Percentiles rank a stretch among this genome's conserved stretches.
These are phyloP conservation scores for Neurospora sp. DNA, from an alignment of 495 filamentous ascomycete genomes.

Conservation along the genomic window DNA sequence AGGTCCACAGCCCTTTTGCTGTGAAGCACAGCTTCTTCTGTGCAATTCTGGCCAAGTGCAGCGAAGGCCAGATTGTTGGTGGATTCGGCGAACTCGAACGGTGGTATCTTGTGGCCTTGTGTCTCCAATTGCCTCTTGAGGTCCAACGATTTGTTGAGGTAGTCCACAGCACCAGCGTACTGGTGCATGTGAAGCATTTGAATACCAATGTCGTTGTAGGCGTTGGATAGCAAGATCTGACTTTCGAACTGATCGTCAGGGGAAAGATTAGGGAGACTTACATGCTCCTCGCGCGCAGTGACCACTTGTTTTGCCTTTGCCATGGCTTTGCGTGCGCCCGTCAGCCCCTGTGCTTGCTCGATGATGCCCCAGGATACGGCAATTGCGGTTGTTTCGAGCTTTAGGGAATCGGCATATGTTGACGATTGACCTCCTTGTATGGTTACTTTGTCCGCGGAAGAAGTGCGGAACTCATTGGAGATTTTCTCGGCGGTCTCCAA, in stretches of 20 bases:
- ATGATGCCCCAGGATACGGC: not conserved
- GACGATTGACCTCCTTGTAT: not conserved
- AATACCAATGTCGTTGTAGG: not conserved
- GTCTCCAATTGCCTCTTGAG: not conserved
- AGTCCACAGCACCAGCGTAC: not conserved
- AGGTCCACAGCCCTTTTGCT: not conserved
- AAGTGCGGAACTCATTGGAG: not conserved
- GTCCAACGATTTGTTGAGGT: not conserved
- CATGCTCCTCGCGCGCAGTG: not conserved
- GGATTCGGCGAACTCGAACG: not conserved
- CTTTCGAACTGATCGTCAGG: not conserved
- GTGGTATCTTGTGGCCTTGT: not conserved
- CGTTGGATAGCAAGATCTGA: not conserved
- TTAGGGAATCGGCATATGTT: not conserved
- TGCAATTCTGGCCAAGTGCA: not conserved
- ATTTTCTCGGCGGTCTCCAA: not conserved
- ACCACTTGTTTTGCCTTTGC: not conserved
- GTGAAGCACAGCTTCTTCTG: not conserved
- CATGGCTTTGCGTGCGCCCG: not conserved
- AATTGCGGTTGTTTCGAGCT: not conserved
- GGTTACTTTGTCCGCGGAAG: not conserved
- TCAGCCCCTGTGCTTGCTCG: not conserved
- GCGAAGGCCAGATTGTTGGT: not conserved
- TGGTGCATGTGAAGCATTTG: not conserved
- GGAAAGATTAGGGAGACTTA: not conserved